Evolutionary conservation across 768 basidiomycete genomes (phyloP).

Genomic region (Mycena rebaudengoi): DNA sequence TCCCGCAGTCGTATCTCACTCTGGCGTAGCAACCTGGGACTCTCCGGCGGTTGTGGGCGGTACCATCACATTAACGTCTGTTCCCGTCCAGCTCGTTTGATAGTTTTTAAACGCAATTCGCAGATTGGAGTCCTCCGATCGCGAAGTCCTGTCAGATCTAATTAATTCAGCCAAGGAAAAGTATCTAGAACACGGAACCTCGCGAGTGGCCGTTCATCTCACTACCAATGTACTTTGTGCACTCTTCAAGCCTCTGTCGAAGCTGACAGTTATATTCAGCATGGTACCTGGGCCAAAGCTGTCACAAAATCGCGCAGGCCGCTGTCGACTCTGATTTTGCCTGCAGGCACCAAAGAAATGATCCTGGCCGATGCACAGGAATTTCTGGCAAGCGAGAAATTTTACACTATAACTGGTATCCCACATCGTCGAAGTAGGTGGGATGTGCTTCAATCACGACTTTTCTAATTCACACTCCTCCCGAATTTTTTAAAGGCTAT

Average conservation of each 20-base stretch:
- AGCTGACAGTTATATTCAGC: background rate
- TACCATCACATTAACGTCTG: background rate
- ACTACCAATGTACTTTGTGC: background rate
- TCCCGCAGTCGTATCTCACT: background rate
- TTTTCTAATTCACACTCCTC: background rate
- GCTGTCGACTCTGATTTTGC: conserved; percentile 22
- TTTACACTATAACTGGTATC: conserved; percentile 27
- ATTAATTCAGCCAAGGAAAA: background rate
- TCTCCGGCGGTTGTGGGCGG: background rate
- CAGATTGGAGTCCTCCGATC: background rate
- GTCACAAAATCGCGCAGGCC: conserved; percentile 21
- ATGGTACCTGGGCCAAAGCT: conserved; percentile 20
- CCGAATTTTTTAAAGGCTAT: background rate
- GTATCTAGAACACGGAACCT: background rate
- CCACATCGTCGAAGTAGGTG: conserved; percentile 25
- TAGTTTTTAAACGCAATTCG: background rate
- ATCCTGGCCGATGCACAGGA: conserved; percentile 24
- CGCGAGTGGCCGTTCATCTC: conserved; percentile 1
- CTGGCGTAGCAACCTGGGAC: background rate
- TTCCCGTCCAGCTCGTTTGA: background rate
- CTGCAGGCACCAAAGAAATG: conserved; percentile 17
- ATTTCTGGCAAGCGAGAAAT: conserved; percentile 23
- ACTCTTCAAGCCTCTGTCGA: too few species aligned
- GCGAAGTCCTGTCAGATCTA: background rate
- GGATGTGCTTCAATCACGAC: background rate